phyloP scores from a whole-genome alignment of 2,329 filamentous ascomycete species.

The Aspergillus sergii region DNA sequence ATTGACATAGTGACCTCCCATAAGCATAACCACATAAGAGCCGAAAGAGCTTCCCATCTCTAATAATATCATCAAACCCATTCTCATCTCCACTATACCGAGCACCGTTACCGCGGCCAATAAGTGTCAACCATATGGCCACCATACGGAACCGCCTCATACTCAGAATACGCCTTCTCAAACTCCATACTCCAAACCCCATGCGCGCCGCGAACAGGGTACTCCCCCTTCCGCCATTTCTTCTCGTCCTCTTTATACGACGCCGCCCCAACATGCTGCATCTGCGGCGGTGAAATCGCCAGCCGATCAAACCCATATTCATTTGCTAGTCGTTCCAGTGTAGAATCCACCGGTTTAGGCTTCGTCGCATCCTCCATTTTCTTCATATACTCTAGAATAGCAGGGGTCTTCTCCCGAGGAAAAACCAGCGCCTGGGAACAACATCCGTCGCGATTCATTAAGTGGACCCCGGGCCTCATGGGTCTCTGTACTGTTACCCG shows the following conservation, averaged over 20 bases:
- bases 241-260: slow-evolving; percentile 27
- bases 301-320: slow-evolving; percentile 20
- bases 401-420: slow-evolving; percentile 32
- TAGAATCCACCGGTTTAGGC: slow-evolving; percentile 23
- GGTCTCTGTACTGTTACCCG: slow-evolving; percentile 41
- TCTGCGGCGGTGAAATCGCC: slow-evolving; percentile 26
- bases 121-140: not conserved
- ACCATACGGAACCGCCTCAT: not conserved
- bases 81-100: not conserved
- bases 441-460: slow-evolving; percentile 48
- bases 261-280: slow-evolving; percentile 28
- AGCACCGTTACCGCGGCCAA: not conserved
- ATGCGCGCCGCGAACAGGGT: slow-evolving; percentile 24
- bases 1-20: not conserved
- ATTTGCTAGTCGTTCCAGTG: slow-evolving; percentile 23
- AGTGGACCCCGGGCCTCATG: slow-evolving; percentile 38
- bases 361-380: slow-evolving; percentile 13
- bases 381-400: slow-evolving; percentile 19
- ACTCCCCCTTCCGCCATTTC: slow-evolving; percentile 17
- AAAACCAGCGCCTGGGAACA: slow-evolving; percentile 51
- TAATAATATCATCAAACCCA: not conserved
- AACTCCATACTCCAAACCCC: slow-evolving; percentile 30
- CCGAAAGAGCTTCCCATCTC: not conserved
- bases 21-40: slow-evolving; percentile 2
- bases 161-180: slow-evolving; percentile 17